These are phyloP conservation scores for Taxillus chinensis DNA, from an alignment of 164 flowering plant species.

Conservation along the genomic window DNA sequence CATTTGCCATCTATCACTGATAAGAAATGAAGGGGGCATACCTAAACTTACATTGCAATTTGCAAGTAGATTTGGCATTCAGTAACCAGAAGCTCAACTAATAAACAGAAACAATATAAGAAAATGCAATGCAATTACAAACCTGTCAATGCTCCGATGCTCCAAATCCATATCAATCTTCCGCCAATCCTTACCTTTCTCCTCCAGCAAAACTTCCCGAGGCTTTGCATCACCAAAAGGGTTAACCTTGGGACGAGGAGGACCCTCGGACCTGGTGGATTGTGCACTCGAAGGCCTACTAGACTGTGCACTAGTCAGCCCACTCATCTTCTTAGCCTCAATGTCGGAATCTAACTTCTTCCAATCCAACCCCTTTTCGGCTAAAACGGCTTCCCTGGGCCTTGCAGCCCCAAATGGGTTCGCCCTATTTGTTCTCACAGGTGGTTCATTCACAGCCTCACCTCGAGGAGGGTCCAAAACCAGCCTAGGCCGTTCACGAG, in stretches of 20 bases:
- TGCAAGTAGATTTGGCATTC: no score
- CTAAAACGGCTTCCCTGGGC: constrained; percentile 85
- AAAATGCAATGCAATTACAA: neutral
- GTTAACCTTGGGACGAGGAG: constrained; percentile 58
- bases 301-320: constrained; percentile 75
- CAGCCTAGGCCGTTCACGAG: constrained; percentile 41
- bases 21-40: no score
- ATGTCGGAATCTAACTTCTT: constrained; percentile 58
- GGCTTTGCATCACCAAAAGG: constrained; percentile 98
- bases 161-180: constrained; percentile 84
- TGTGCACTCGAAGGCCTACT: constrained; percentile 78
- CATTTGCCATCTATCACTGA: no score
- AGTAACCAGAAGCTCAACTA: neutral
- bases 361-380: constrained; percentile 89
- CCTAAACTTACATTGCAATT: no score
- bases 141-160: constrained; percentile 72
- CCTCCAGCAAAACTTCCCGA: constrained; percentile 63
- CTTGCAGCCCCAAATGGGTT: constrained; percentile 85
- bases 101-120: neutral
- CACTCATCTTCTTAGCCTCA: constrained; percentile 52
- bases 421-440: constrained; percentile 31
- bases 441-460: constrained; percentile 23
- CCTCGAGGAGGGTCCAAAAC: constrained; percentile 40
- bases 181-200: constrained; percentile 80
- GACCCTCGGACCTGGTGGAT: constrained; percentile 52